Evolutionary conservation across 1,284 basidiomycete genomes (phyloP), one percentile per base, ranked within the genome.

Genomic region (Cutaneotrichosporon dermatis): DNA sequence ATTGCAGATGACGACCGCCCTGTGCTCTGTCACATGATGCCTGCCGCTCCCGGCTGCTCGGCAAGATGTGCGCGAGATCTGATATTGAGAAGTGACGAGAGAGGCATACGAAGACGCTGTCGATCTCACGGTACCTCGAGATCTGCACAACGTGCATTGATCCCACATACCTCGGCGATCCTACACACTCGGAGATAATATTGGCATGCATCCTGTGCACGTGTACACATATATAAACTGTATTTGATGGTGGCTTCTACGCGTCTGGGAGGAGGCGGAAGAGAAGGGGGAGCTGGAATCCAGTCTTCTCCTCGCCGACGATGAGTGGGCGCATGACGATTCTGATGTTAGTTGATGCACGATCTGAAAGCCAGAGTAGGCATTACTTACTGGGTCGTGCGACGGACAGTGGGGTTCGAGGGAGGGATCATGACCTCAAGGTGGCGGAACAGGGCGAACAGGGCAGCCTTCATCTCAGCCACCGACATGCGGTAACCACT

Each of bases 401-500:
- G 46, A 39, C 35, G 41, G n/a, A 63, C 36, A 3, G 8, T 3
- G 11, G 70, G 49, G 59, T 71, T 74, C 71, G 56, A 69, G 66
- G 54, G 65, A 3, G 83, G 78, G 35, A 83, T 76, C 46, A 82
- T 80, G 57, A 86, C 84, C 54, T 82, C 80, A 57, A 86, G 85
- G 1, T 79, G 78, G 13, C 84, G 79, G 2, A 86, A 68, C 12
- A 86, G 76, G 0, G 82, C 81, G 66, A 85, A 86, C 6, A 86
- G 62, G 6, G 86, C 75, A 0, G 81, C 83, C 69, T 86, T 86
- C 74, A 82, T 85, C 69, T 89, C 86, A 34, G 81, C 80, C 48
- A 89, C 67, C 6, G 87, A 86, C 67, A 89, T 88, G 66, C 82
- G 82, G 72, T 84, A 88, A 6, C 87, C 86, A 57, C 70, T 58